Evolutionary conservation across 2,329 filamentous ascomycete genomes (phyloP), one percentile per base, ranked within the genome.

Genomic region (Pseudogymnoascus sp.): DNA sequence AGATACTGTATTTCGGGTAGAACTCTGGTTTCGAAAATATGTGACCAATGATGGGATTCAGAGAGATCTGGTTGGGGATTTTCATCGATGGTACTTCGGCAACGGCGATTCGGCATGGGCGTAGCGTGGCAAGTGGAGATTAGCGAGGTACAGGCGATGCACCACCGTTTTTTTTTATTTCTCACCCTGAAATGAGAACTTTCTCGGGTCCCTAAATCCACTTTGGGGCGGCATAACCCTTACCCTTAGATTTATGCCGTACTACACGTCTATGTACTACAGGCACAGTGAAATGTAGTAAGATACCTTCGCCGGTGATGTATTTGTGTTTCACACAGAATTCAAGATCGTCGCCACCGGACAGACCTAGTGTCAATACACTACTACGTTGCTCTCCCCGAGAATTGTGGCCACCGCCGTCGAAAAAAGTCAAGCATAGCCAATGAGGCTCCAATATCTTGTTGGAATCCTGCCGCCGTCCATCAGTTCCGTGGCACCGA

Each of bases 71-170:
- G 49, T 55, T 33, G n/a, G 25, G 28, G 16, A 9, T 55, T 14
- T 55, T 55, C 49, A 55, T 55, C 49, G 28, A 55, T 33, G 49
- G 45, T 55, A 33, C 45, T 55, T 55, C 45, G 45, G 45, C 45
- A 55, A 55, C 16, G 16, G 16, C 49, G 49, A 55, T 55, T 55
- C 49, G 28, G 16, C 49, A 33, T 19, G 28, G 28, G 28, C 49
- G 49, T 55, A 55, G 49, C 28, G 49, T 55, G 49, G 49, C 49
- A 33, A 55, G 28, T 22, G 28, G 49, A 33, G 49, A 55, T 33
- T 33, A 55, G 49, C 49, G 49, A 55, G 49, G 25, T 55, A 55
- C 28, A 22, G 4, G 28, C 28, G 28, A 55, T 55, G 49, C 49
- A 19, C 49, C 28, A 4, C 25, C 25, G 25, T 33, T 55, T 52